A percentile compares a stretch with the other conserved stretches of the same genome.
Evolutionary conservation across 2,329 filamentous ascomycete genomes (phyloP).

Genomic region (Nectriaceae sp.): DNA sequence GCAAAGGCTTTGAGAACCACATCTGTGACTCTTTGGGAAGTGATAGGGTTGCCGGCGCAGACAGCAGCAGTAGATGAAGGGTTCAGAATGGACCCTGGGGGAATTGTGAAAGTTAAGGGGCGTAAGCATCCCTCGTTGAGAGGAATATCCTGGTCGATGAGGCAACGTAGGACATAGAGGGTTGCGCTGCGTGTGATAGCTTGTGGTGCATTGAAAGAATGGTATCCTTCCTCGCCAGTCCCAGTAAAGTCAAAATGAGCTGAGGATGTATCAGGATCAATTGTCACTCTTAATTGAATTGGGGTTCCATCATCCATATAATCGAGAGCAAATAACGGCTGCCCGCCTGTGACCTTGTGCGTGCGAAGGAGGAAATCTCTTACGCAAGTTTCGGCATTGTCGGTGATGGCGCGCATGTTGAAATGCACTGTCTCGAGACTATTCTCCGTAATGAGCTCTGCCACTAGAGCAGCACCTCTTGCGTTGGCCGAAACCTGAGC

Average conservation of each 20-base stretch:
- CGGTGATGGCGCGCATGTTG: slow-evolving; percentile 81
- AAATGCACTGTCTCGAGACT: slow-evolving; percentile 75
- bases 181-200: slow-evolving; percentile 24
- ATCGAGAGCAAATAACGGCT: slow-evolving; percentile 68
- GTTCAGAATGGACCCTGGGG: slow-evolving; percentile 30
- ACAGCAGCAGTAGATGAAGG: slow-evolving; percentile 31
- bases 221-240: slow-evolving; percentile 22
- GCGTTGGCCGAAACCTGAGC: slow-evolving; percentile 84
- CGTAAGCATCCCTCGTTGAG: slow-evolving; percentile 47
- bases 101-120: slow-evolving; percentile 21
- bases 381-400: slow-evolving; percentile 76
- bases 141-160: slow-evolving; percentile 31
- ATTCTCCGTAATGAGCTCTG: slow-evolving; percentile 73
- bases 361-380: slow-evolving; percentile 71
- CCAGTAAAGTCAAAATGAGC: slow-evolving; percentile 54
- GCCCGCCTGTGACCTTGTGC: slow-evolving; percentile 63
- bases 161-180: slow-evolving; percentile 28
- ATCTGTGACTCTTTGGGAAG: slow-evolving; percentile 47
- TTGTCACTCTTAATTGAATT: slow-evolving; percentile 72
- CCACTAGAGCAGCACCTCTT: slow-evolving; percentile 79
- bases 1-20: slow-evolving; percentile 75
- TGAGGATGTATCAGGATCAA: slow-evolving; percentile 72
- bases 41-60: slow-evolving; percentile 31
- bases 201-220: slow-evolving; percentile 24
- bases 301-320: slow-evolving; percentile 88